Conservation (phyloP, 2,329 filamentous ascomycete species). For the Aspergillus pseudotamarii region DNA sequence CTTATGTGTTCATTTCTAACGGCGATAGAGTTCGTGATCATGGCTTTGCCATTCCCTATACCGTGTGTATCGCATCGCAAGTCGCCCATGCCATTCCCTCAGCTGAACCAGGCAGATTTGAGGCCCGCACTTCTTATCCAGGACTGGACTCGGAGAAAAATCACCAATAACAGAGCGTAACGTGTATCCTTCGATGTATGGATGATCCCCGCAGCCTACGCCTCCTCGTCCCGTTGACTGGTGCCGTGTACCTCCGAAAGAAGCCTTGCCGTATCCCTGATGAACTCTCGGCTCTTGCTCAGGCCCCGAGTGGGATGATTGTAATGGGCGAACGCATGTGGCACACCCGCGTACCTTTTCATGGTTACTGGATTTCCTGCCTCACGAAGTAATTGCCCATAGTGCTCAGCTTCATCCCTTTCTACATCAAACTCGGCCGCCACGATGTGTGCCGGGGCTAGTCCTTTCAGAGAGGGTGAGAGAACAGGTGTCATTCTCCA, state of each 20-base stretch:
- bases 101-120: background rate
- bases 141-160: background rate
- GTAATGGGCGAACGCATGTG: constrained; percentile 29
- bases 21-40: background rate
- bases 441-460: constrained; percentile 36
- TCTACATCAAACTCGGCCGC: constrained; percentile 41
- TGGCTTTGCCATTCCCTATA: background rate
- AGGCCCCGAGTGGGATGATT: constrained; percentile 1
- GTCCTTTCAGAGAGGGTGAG: constrained; percentile 26
- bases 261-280: background rate
- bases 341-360: constrained; percentile 32
- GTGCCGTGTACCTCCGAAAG: background rate
- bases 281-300: constrained; percentile 4
- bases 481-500: constrained; percentile 28
- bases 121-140: background rate
- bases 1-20: background rate
- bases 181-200: background rate
- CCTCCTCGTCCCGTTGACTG: too few relatives aligned
- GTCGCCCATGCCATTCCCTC: background rate
- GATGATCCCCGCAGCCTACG: background rate
- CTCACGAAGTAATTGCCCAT: constrained; percentile 23
- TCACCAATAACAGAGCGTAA: background rate
- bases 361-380: constrained; percentile 29
- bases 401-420: constrained; percentile 39
- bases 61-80: background rate